Evolutionary conservation across 2,329 filamentous ascomycete genomes (phyloP).

Genomic region (Fusarium sp.): DNA sequence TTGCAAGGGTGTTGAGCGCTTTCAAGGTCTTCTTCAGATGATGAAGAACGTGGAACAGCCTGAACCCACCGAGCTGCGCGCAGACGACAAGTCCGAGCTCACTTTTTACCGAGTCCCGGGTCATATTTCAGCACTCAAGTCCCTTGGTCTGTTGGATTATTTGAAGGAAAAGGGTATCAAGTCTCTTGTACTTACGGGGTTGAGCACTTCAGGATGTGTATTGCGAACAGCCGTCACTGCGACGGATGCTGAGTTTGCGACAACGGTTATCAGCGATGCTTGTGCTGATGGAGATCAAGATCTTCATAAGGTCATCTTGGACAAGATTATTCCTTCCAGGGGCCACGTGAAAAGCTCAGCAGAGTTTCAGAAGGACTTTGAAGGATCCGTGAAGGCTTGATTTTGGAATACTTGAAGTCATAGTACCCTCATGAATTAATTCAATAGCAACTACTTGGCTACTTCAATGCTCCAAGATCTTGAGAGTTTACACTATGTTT

Average conservation of each 20-base stretch:
- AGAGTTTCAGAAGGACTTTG: not conserved
- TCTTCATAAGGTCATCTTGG: conserved; percentile 1
- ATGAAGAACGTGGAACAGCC: conserved; percentile 6
- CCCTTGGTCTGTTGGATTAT: not conserved
- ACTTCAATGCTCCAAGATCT: no score
- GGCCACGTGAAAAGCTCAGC: not conserved
- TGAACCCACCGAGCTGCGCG: conserved; percentile 5
- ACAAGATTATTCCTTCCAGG: not conserved
- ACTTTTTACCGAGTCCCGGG: not conserved
- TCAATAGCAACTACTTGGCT: no score
- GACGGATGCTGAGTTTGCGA: conserved; percentile 12
- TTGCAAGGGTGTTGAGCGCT: not conserved
- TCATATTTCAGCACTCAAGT: conserved; percentile 8
- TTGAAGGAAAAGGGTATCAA: conserved; percentile 4
- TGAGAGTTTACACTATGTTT: no score
- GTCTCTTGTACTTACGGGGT: not conserved
- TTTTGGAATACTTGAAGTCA: no score
- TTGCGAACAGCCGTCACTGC: not conserved
- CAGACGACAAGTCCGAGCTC: not conserved
- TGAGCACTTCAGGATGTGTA: conserved; percentile 15
- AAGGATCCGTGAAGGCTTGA: not conserved
- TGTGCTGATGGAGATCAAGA: conserved; percentile 8
- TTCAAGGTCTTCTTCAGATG: not conserved
- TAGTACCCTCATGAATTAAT: no score
- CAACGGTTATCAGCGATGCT: conserved; percentile 6